Percentiles rank a stretch among this genome's conserved stretches.
Conservation (phyloP, 805 yeast species). For the Barnettozyma wickerhamii region DNA sequence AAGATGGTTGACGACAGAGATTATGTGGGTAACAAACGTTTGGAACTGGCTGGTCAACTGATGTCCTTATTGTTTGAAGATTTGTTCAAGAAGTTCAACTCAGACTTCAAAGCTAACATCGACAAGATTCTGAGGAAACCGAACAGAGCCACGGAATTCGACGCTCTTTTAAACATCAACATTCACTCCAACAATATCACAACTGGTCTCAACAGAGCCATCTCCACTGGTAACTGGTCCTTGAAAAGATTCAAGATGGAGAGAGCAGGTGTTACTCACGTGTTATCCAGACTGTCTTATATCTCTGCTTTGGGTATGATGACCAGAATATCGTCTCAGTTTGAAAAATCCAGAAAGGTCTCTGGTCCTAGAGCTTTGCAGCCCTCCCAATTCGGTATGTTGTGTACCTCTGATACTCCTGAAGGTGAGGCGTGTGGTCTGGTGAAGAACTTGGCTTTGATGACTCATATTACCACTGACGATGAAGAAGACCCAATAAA, state of each 20-base stretch:
- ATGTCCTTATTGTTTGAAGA: constrained; percentile 95
- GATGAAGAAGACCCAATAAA: constrained; percentile 91
- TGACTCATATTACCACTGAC: constrained; percentile 99
- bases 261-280: constrained; percentile 98
- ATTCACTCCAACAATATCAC: constrained; percentile 93
- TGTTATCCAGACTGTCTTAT: constrained; percentile 83
- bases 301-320: constrained; percentile 98
- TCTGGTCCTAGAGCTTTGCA: constrained; percentile 98
- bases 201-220: constrained; percentile 91
- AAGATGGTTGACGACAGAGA: constrained; percentile 97
- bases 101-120: constrained; percentile 89
- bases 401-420: constrained; percentile 98
- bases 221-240: constrained; percentile 99
- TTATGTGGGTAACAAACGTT: constrained; percentile 95
- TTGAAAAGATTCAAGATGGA: constrained; percentile 99
- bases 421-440: constrained; percentile 99
- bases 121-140: constrained; percentile 94
- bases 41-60: constrained; percentile 95
- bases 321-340: constrained; percentile 99
- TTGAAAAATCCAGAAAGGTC: constrained; percentile 95
- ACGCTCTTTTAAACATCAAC: constrained; percentile 83
- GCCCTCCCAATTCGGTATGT: constrained; percentile 99
- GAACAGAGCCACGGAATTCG: constrained; percentile 91
- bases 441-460: constrained; percentile 92
- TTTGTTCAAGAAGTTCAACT: constrained; percentile 92